A percentile compares a stretch with the other conserved stretches of the same genome.
phyloP scores from a whole-genome alignment of 331 rosid species.

The Saraca asoca region DNA sequence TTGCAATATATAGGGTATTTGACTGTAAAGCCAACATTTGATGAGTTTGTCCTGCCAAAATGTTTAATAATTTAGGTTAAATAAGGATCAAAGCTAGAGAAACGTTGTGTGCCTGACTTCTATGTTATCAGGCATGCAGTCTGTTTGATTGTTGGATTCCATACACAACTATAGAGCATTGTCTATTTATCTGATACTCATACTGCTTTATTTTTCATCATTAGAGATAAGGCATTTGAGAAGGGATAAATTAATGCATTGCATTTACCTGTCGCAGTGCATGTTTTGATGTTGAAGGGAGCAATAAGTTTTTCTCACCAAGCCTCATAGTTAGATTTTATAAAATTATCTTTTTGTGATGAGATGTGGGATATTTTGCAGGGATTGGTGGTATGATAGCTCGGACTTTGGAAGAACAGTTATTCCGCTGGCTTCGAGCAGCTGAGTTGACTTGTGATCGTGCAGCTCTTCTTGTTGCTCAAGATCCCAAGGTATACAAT shows the following conservation, averaged over 20 bases:
- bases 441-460: slow-evolving; percentile 99
- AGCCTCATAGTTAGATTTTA: slow-evolving; percentile 6
- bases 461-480: slow-evolving; percentile 98
- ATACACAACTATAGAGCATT: slow-evolving; percentile 20
- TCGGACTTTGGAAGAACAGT: slow-evolving; percentile 84
- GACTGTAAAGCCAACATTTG: neutral
- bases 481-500: slow-evolving; percentile 78
- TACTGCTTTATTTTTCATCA: neutral
- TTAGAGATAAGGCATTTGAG: slow-evolving; percentile 20
- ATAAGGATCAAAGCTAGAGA: slow-evolving; percentile 19
- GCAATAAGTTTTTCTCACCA: slow-evolving; percentile 4
- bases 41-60: neutral
- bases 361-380: slow-evolving; percentile 35
- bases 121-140: slow-evolving; percentile 11
- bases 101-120: slow-evolving; percentile 2
- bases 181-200: neutral
- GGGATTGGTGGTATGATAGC: slow-evolving; percentile 94
- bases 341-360: slow-evolving; percentile 14
- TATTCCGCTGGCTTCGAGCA: slow-evolving; percentile 95
- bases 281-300: slow-evolving; percentile 20
- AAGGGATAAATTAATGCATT: neutral
- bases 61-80: slow-evolving; percentile 12
- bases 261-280: neutral
- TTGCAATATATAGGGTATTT: neutral
- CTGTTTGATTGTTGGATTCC: slow-evolving; percentile 15